Base-by-base conservation (phyloP, 2,329 filamentous ascomycete species). In the Pyrenochaeta sp. region DNA sequence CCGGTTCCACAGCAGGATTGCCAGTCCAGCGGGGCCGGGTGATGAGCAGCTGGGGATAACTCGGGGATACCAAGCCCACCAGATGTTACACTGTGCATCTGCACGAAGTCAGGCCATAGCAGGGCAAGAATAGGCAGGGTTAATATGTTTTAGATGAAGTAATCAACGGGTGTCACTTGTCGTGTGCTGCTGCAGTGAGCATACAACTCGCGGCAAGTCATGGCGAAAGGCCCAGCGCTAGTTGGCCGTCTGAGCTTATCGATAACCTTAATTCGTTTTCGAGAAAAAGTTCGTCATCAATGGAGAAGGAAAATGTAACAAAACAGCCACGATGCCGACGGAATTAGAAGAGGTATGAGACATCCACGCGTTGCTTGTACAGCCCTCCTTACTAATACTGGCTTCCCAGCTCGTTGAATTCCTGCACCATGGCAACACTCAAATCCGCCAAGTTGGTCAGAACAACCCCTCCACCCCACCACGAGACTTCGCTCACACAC, bases 381-480 rank as follows among this genome's bases (percentile, higher is more conserved):
- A 27, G 21, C 6, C 36, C n/a, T 21, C 18, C n/a, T n/a, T 2
- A 14, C 36, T 39, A 39, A 39, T 9, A 27, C 3, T 23, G 21
- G 18, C 11, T 21, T 30, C 45, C n/a, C 42, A 96, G 91, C 87
- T 97, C 48, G 92, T 97, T 57, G 92, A 92, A 74, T 97, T 98
- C 78, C 90, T 98, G 54, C 90, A 91, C 76, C 90, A 96, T 78
- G 91, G 91, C 55, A 97, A 96, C 74, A 91, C 92, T 36, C 90
- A 97, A 74, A 92, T 98, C 61, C 87, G 95, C 66, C 87, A 91
- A 74, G 84, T 94, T 63, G 88, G 88, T 90, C 79, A 66, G 77
- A 45, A 49, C 48, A 49, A 17, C 66, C 63, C 61, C 61, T 59
- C 61, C 56, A 62, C 65, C 60, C 66, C 58, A 51, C 63, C 51